These are phyloP conservation scores for Ustilago hordei DNA, from an alignment of 1,284 basidiomycete species.

Conservation along the genomic window DNA sequence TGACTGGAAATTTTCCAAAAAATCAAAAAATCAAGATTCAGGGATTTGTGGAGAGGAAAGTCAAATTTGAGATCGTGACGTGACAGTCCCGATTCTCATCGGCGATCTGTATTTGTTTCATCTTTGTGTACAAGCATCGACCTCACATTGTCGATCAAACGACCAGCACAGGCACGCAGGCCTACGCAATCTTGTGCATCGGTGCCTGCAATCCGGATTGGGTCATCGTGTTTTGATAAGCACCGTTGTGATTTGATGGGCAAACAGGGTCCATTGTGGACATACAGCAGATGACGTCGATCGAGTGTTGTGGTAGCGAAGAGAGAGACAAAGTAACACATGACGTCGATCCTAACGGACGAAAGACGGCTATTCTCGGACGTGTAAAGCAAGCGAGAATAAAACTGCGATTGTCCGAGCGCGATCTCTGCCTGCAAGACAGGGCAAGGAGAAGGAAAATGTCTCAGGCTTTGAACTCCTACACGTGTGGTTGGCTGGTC, in stretches of 20 bases:
- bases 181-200: not conserved
- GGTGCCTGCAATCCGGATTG: not conserved
- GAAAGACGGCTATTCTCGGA: too few species aligned
- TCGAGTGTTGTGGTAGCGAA: not conserved
- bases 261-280: not conserved
- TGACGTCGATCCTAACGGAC: not conserved
- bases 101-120: not conserved
- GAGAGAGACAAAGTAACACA: too few species aligned
- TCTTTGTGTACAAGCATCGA: not conserved
- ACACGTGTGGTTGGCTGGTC: not conserved
- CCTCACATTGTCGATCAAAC: too few species aligned
- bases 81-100: not conserved
- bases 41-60: constrained; percentile 17
- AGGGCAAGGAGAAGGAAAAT: not conserved
- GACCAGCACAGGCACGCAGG: too few species aligned
- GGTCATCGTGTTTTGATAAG: constrained; percentile 1
- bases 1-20: not conserved
- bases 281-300: not conserved
- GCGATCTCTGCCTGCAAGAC: not conserved
- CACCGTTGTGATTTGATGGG: not conserved
- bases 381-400: not conserved
- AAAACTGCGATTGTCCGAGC: not conserved
- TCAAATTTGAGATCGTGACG: not conserved
- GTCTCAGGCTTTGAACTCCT: constrained; percentile 14
- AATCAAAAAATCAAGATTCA: not conserved